Percentiles rank a stretch among this genome's conserved stretches.
phyloP scores from a whole-genome alignment of 2,329 filamentous ascomycete species.

The Cladophialophora carrionii region DNA sequence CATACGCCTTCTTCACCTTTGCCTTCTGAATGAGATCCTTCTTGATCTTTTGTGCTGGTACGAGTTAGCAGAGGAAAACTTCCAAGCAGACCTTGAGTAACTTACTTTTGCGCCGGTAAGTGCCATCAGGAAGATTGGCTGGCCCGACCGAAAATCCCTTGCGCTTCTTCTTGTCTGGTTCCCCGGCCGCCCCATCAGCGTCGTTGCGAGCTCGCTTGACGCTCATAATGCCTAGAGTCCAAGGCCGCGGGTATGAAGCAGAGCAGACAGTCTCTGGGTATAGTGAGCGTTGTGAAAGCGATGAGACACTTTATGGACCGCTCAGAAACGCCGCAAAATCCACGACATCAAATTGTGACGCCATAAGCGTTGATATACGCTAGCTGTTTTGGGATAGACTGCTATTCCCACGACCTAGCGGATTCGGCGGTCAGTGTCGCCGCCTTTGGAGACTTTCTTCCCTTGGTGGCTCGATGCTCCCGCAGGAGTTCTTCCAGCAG shows the following conservation, averaged over 20 bases:
- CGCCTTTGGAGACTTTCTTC: not conserved
- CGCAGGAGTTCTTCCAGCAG: not conserved
- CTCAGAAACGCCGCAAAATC: not conserved
- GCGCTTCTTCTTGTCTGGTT: slow-evolving; percentile 44
- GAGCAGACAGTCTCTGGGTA: not conserved
- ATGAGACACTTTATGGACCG: not conserved
- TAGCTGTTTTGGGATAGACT: not conserved
- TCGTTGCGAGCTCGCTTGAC: slow-evolving; percentile 61
- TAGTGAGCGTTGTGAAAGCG: not conserved
- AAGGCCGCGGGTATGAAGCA: not conserved
- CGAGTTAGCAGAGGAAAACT: slow-evolving; percentile 6
- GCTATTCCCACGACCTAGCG: not conserved
- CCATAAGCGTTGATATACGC: not conserved
- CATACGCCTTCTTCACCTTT: slow-evolving; percentile 89
- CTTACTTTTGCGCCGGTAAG: slow-evolving; percentile 77
- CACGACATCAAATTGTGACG: not conserved
- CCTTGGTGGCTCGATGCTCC: no score
- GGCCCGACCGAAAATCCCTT: slow-evolving; percentile 84
- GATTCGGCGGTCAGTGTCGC: not conserved
- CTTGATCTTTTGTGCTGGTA: slow-evolving; percentile 82
- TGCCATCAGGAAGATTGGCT: slow-evolving; percentile 86
- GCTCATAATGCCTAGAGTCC: slow-evolving; percentile 53
- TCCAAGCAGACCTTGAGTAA: slow-evolving; percentile 9
- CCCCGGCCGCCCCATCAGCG: slow-evolving; percentile 37
- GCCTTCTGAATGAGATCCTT: slow-evolving; percentile 85